Evolutionary conservation across 768 basidiomycete species (phyloP).

Genomic region (Pluteus cervinus): DNA sequence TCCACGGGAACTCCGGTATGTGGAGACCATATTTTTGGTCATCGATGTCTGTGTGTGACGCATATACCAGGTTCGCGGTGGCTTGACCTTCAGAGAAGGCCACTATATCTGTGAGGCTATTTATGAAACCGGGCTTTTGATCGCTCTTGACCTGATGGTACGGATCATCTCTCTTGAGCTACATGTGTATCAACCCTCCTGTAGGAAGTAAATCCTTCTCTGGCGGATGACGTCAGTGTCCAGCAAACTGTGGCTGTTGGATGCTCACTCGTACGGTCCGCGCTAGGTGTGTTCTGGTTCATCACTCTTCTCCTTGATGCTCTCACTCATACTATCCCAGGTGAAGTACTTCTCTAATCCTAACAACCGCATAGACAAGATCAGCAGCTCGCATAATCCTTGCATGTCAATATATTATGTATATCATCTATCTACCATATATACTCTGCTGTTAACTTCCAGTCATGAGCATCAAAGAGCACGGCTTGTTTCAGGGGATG

Average conservation of each 20-base stretch:
- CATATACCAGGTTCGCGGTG: slow-evolving; percentile 71
- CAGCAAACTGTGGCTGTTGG: slow-evolving; percentile 88
- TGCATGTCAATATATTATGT: too few relatives aligned
- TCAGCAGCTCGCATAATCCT: too few relatives aligned
- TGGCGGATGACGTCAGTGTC: slow-evolving; percentile 69
- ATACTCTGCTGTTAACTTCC: too few relatives aligned
- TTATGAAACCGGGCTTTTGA: slow-evolving; percentile 87
- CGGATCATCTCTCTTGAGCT: slow-evolving; percentile 14
- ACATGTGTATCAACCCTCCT: slow-evolving; percentile 2
- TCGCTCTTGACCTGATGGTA: slow-evolving; percentile 93
- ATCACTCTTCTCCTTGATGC: not conserved
- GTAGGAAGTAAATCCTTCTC: slow-evolving; percentile 95
- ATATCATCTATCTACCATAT: too few relatives aligned
- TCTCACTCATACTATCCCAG: slow-evolving; percentile 17
- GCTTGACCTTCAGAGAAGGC: slow-evolving; percentile 95
- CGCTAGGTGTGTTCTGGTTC: slow-evolving; percentile 53
- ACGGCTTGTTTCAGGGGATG: too few relatives aligned
- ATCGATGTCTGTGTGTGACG: slow-evolving; percentile 7
- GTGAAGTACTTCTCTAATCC: slow-evolving; percentile 37
- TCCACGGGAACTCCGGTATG: slow-evolving; percentile 85
- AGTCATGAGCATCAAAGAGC: too few relatives aligned
- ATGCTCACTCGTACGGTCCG: slow-evolving; percentile 77
- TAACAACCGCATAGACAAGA: not conserved
- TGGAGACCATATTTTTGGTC: not conserved
- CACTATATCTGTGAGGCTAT: slow-evolving; percentile 96